A percentile compares a stretch with the other conserved stretches of the same genome.
Conservation (phyloP, 192 early-diverging fungal species). For the Entomortierella beljakovae region DNA sequence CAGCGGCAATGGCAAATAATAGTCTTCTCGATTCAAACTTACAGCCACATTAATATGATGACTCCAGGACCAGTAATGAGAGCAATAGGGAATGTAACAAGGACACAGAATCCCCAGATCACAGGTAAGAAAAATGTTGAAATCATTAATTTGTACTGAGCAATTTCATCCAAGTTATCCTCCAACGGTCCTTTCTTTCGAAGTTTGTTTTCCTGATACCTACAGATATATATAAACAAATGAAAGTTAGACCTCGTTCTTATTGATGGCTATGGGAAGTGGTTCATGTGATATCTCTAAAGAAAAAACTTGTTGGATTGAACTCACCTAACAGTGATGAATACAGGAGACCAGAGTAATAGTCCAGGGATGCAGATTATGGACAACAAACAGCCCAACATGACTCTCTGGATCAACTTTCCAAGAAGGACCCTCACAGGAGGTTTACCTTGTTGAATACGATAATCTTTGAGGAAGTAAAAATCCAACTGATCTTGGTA, state of each 20-base stretch:
- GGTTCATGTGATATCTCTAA: too few relatives aligned
- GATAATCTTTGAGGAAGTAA: slow-evolving; percentile 54
- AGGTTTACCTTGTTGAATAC: slow-evolving; percentile 46
- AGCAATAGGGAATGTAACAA: slow-evolving; percentile 46
- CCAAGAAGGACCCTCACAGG: slow-evolving; percentile 18
- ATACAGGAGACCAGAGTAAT: slow-evolving; percentile 49
- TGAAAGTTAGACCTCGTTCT: too few relatives aligned
- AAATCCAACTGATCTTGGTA: slow-evolving; percentile 58
- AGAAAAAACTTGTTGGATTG: too few relatives aligned
- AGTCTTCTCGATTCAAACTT: neutral
- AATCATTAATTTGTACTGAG: slow-evolving; percentile 58
- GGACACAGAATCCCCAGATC: slow-evolving; percentile 48
- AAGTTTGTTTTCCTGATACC: slow-evolving; percentile 52
- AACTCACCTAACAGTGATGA: slow-evolving; percentile 50
- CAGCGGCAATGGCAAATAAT: neutral
- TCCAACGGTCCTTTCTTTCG: slow-evolving; percentile 44
- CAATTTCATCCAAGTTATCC: slow-evolving; percentile 58
- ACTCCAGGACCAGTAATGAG: slow-evolving; percentile 45
- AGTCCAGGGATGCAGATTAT: slow-evolving; percentile 47
- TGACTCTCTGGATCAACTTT: slow-evolving; percentile 31
- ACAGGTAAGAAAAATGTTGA: slow-evolving; percentile 44
- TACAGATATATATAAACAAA: neutral
- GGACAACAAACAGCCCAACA: slow-evolving; percentile 37
- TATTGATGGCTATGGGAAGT: too few relatives aligned
- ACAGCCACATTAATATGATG: slow-evolving; percentile 55